Conservation (phyloP, 2,329 filamentous ascomycete species). For the Cadophora luteo-olivacea region DNA sequence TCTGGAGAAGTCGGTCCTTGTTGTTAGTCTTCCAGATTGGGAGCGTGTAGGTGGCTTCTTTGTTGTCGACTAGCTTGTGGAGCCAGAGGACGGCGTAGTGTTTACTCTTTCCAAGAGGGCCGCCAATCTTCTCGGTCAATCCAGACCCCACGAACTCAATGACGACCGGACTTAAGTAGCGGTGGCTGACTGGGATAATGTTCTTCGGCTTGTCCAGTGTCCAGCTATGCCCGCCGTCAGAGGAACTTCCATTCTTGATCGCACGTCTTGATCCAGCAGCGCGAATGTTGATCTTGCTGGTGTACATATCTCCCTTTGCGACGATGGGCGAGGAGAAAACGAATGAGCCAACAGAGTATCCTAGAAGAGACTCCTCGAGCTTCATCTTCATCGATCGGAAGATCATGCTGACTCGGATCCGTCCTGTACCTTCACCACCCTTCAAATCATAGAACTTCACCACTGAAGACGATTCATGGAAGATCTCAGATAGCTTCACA, state of each 20-base stretch:
- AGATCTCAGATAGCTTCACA: constrained; percentile 32
- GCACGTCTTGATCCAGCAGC: constrained; percentile 24
- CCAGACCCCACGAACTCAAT: constrained; percentile 27
- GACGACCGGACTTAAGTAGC: constrained; percentile 30
- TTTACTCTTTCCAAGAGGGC: constrained; percentile 29
- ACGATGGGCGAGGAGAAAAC: constrained; percentile 29
- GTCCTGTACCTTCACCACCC: constrained; percentile 31
- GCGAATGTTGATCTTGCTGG: constrained; percentile 26
- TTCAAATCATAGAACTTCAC: constrained; percentile 35
- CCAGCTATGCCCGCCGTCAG: constrained; percentile 21
- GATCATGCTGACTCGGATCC: constrained; percentile 34
- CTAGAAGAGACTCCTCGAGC: constrained; percentile 31
- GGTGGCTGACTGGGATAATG: constrained; percentile 26
- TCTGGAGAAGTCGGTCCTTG: constrained; percentile 28
- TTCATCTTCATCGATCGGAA: constrained; percentile 35
- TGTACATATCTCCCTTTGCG: constrained; percentile 26
- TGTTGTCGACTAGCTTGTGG: constrained; percentile 30
- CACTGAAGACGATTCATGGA: constrained; percentile 30
- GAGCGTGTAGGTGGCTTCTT: constrained; percentile 24
- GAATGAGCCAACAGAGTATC: constrained; percentile 30
- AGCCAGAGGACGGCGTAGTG: constrained; percentile 33
- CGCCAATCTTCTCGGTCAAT: constrained; percentile 24
- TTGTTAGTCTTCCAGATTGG: constrained; percentile 33
- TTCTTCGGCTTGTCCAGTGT: constrained; percentile 23
- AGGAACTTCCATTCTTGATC: constrained; percentile 25